Percentiles rank a stretch among this genome's conserved stretches.
Conservation (phyloP, 148 eudicot genomes). For the Fagopyrum esculentum region DNA sequence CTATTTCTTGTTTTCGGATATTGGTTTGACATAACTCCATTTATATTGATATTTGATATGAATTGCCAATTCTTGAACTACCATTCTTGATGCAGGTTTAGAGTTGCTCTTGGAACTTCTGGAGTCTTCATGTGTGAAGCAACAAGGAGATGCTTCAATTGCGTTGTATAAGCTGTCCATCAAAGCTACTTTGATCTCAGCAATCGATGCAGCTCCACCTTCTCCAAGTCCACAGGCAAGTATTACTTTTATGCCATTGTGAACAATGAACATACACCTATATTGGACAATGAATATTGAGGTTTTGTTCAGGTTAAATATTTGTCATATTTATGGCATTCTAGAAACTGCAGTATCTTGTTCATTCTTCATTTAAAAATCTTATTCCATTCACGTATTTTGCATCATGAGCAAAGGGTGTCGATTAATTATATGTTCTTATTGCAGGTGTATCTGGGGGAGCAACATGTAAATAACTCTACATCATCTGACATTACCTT, state of each 20-base stretch:
- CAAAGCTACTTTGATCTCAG: slow-evolving; percentile 51
- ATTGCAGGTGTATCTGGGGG: slow-evolving; percentile 88
- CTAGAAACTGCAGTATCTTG: neutral
- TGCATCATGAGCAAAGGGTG: neutral
- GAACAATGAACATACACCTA: slow-evolving; percentile 31
- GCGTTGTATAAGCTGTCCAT: slow-evolving; percentile 75
- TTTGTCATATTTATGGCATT: neutral
- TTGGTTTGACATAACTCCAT: neutral
- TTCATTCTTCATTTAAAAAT: neutral
- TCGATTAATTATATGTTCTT: slow-evolving; percentile 13
- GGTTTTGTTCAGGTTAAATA: neutral
- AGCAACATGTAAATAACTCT: slow-evolving; percentile 69
- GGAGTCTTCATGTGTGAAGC: slow-evolving; percentile 46
- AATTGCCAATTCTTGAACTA: slow-evolving; percentile 11
- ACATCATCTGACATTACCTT: slow-evolving; percentile 81
- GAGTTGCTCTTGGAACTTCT: slow-evolving; percentile 72
- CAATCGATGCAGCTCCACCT: slow-evolving; percentile 72
- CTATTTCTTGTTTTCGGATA: slow-evolving; percentile 2
- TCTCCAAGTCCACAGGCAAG: slow-evolving; percentile 75
- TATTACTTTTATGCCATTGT: slow-evolving; percentile 77
- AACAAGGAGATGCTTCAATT: slow-evolving; percentile 55
- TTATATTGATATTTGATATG: neutral
- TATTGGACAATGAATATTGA: neutral
- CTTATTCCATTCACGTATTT: neutral
- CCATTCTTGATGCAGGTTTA: slow-evolving; percentile 39